Evolutionary conservation across 108 stramenopile species (phyloP).

Genomic region (Pseudonitzschia multiseries): DNA sequence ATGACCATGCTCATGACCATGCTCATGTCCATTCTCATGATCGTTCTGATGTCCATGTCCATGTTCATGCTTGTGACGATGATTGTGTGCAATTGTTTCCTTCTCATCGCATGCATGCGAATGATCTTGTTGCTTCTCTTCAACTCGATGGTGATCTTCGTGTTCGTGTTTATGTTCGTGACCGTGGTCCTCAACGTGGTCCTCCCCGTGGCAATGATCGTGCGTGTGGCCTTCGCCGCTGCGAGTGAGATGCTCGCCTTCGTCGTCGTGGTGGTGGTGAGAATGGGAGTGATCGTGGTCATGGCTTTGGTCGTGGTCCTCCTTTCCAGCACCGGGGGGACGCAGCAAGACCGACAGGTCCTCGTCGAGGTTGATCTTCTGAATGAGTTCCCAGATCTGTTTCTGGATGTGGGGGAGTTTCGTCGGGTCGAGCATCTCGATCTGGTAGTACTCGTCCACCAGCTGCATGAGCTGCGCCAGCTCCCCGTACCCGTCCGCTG

Average conservation of each 20-base stretch:
- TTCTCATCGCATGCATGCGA: no score
- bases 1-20: not conserved
- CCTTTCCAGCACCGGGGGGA: no score
- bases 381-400: constrained; percentile 12
- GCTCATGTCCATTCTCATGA: not conserved
- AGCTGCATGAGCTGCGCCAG: constrained; percentile 17
- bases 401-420: constrained; percentile 2
- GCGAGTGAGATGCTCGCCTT: no score
- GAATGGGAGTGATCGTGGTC: not conserved
- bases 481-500: constrained; percentile 10
- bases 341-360: constrained; percentile 5
- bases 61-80: not conserved
- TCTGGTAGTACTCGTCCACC: constrained; percentile 14
- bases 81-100: no score
- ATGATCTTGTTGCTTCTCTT: no score
- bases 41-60: not conserved
- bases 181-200: no score
- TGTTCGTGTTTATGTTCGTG: no score
- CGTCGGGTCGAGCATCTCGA: constrained; percentile 16
- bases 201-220: not conserved
- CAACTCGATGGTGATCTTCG: no score
- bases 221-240: no score
- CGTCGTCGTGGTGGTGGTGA: not conserved
- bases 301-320: no score
- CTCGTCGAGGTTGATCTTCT: constrained; percentile 5